Evolutionary conservation across 1,139 yeast genomes (phyloP).

Genomic region (Geotrichum restrictum): DNA sequence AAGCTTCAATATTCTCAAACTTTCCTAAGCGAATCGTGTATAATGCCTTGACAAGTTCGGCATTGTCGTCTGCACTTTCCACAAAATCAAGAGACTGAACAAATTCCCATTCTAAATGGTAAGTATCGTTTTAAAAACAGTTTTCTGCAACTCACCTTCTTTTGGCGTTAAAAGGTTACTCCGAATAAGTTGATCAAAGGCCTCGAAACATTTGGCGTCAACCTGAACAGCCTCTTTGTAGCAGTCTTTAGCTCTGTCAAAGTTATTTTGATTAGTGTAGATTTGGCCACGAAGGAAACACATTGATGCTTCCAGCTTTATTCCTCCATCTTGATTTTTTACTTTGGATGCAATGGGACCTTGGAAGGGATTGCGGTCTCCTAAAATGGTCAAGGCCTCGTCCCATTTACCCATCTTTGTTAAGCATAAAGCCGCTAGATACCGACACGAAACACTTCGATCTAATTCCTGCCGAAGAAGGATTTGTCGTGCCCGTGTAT

Average conservation of each 20-base stretch:
- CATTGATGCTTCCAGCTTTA: slow-evolving; percentile 70
- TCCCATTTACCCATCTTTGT: slow-evolving; percentile 77
- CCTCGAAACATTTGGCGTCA: slow-evolving; percentile 91
- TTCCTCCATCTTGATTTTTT: slow-evolving; percentile 21
- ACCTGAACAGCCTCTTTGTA: slow-evolving; percentile 81
- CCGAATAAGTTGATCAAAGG: slow-evolving; percentile 72
- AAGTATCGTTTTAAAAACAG: background rate
- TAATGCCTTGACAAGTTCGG: slow-evolving; percentile 69
- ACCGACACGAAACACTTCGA: slow-evolving; percentile 68
- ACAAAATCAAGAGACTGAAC: slow-evolving; percentile 64
- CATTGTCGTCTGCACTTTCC: slow-evolving; percentile 60
- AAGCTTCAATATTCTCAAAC: slow-evolving; percentile 57
- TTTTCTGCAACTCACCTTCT: slow-evolving; percentile 47
- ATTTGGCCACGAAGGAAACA: slow-evolving; percentile 82
- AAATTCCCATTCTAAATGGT: slow-evolving; percentile 60
- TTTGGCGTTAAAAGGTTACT: slow-evolving; percentile 75
- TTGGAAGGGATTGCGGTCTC: slow-evolving; percentile 72
- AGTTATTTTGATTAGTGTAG: slow-evolving; percentile 77
- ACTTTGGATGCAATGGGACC: slow-evolving; percentile 13
- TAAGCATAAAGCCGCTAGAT: slow-evolving; percentile 73
- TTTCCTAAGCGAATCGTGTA: slow-evolving; percentile 77
- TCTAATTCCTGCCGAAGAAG: slow-evolving; percentile 42
- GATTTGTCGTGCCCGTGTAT: slow-evolving; percentile 71
- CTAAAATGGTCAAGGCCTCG: slow-evolving; percentile 82
- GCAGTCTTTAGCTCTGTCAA: slow-evolving; percentile 82